Conservation (phyloP, 306 rosid species). For the Dryas drummondii region DNA sequence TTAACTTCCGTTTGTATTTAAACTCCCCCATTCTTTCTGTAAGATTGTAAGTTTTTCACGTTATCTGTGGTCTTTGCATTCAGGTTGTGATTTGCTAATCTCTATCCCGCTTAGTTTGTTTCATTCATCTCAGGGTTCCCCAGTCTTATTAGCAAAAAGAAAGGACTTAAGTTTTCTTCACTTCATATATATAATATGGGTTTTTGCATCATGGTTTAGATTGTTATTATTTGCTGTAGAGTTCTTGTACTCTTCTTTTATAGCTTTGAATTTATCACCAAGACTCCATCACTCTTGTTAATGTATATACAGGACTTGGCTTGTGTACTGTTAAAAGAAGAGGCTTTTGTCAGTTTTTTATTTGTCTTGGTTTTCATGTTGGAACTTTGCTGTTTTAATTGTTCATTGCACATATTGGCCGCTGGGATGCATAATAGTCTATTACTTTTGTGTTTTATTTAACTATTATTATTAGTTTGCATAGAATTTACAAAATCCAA, state of each 20-base stretch:
- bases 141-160: neutral
- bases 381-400: neutral
- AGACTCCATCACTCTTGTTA: neutral
- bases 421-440: neutral
- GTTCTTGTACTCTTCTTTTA: neutral
- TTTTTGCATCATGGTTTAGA: too few species aligned
- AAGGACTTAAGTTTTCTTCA: too few species aligned
- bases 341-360: neutral
- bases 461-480: neutral
- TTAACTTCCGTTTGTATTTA: neutral
- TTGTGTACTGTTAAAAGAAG: neutral
- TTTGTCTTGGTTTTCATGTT: neutral
- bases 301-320: too few species aligned
- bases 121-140: neutral
- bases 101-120: neutral
- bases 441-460: neutral
- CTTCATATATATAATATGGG: too few species aligned
- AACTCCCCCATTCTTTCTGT: neutral
- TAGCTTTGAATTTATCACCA: neutral
- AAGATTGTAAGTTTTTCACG: neutral
- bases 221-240: too few species aligned
- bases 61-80: neutral
- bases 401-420: neutral
- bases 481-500: neutral
- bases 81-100: neutral